phyloP scores from a whole-genome alignment of 768 basidiomycete genomes.

The Suillus occidentalis region DNA sequence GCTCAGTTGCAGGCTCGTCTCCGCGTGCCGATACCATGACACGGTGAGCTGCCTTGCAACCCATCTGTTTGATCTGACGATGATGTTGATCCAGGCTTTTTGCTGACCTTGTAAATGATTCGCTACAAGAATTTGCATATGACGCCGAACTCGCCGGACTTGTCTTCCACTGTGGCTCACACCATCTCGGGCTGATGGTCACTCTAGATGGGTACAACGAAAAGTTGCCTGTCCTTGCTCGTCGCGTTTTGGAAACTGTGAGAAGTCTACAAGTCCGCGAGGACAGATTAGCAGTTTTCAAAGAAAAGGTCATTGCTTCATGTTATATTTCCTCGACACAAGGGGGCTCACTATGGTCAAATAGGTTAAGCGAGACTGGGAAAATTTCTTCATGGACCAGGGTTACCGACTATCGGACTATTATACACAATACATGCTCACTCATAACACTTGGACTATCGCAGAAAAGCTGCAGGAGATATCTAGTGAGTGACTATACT shows the following conservation, averaged over 20 bases:
- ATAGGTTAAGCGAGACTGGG: constrained; percentile 74
- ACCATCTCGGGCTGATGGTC: constrained; percentile 66
- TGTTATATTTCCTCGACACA: not conserved
- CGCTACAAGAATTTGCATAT: constrained; percentile 88
- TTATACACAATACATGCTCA: constrained; percentile 67
- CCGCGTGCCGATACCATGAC: constrained; percentile 75
- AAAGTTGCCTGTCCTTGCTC: constrained; percentile 74
- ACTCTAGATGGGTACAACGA: constrained; percentile 87
- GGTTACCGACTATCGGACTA: constrained; percentile 80
- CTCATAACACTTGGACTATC: constrained; percentile 72
- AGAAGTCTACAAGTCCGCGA: constrained; percentile 61
- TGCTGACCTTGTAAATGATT: constrained; percentile 83
- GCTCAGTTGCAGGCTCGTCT: constrained; percentile 58
- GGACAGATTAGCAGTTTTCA: constrained; percentile 78
- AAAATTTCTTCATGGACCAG: constrained; percentile 86
- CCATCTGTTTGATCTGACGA: not conserved
- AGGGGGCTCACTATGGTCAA: constrained; percentile 5
- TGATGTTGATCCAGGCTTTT: constrained; percentile 58
- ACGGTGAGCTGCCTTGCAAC: constrained; percentile 41
- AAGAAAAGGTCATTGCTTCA: constrained; percentile 65
- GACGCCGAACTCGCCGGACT: constrained; percentile 92
- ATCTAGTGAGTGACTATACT: constrained; percentile 49
- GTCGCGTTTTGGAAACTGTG: constrained; percentile 69
- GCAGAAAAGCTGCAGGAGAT: constrained; percentile 77
- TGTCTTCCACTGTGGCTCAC: constrained; percentile 62